Evolutionary conservation across 306 rosid genomes (phyloP).

Genomic region (Vigna unguiculata): DNA sequence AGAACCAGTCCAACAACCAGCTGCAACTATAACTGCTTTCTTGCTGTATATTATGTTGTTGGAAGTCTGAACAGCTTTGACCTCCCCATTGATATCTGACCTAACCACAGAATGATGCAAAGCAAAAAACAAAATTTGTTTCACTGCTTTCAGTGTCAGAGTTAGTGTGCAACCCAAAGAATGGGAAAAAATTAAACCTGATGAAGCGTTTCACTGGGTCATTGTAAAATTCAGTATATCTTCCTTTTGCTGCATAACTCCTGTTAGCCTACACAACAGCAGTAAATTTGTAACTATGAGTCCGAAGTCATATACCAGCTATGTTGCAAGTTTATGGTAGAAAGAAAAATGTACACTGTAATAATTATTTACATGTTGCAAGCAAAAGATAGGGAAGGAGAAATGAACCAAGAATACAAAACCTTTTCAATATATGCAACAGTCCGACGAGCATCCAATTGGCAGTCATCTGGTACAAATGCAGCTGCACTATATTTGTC

Average conservation of each 20-base stretch:
- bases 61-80: conserved; percentile 68
- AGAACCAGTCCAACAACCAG: conserved; percentile 96
- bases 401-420: conserved; percentile 24
- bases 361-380: conserved; percentile 21
- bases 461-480: conserved; percentile 81
- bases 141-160: conserved; percentile 14
- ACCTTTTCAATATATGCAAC: conserved; percentile 76
- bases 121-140: conserved; percentile 14
- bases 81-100: conserved; percentile 61
- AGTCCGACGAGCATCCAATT: conserved; percentile 78
- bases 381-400: conserved; percentile 6
- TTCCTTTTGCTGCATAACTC: conserved; percentile 59
- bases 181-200: conserved; percentile 54
- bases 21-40: conserved; percentile 82
- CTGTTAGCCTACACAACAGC: conserved; percentile 67
- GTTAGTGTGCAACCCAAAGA: conserved; percentile 15
- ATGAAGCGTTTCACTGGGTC: conserved; percentile 74
- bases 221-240: conserved; percentile 83
- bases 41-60: conserved; percentile 62
- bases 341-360: conserved; percentile 3
- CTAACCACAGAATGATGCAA: conserved; percentile 49
- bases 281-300: conserved; percentile 20
- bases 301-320: conserved; percentile 21
- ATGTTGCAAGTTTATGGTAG: neutral
- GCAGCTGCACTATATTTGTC: conserved; percentile 71